These are phyloP conservation scores for Periconia sp. DNA, from an alignment of 2,329 filamentous ascomycete genomes.

Conservation along the genomic window DNA sequence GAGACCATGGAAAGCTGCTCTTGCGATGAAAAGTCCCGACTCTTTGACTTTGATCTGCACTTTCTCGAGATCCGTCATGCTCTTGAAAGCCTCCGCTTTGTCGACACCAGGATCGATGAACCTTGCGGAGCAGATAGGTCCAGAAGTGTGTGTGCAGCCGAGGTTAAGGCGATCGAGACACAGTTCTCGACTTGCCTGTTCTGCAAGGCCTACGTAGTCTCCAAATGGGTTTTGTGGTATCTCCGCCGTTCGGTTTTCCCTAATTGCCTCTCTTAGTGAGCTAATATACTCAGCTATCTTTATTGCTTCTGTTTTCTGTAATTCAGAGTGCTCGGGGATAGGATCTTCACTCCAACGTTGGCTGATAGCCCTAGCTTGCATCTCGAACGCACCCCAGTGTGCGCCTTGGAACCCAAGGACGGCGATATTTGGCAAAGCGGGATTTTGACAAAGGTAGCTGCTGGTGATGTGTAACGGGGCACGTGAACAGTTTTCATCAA, in stretches of 20 bases:
- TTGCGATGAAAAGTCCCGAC: conserved; percentile 59
- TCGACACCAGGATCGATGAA: conserved; percentile 26
- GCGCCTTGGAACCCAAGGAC: conserved; percentile 80
- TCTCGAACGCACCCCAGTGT: conserved; percentile 84
- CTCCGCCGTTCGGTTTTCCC: conserved; percentile 48
- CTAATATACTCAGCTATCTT: conserved; percentile 36
- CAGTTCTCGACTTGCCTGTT: conserved; percentile 68
- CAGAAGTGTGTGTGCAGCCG: conserved; percentile 54
- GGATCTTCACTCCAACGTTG: conserved; percentile 21
- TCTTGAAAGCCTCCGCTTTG: conserved; percentile 49
- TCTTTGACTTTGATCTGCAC: conserved; percentile 49
- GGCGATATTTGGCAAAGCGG: conserved; percentile 67
- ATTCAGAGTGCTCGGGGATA: neutral
- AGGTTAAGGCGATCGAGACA: conserved; percentile 51
- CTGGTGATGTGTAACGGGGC: conserved; percentile 52
- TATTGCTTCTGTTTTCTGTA: conserved; percentile 23
- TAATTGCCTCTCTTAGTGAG: conserved; percentile 18
- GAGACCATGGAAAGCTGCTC: conserved; percentile 70
- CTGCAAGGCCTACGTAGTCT: conserved; percentile 76
- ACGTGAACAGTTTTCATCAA: conserved; percentile 58
- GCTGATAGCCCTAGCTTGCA: conserved; percentile 74
- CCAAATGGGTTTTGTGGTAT: conserved; percentile 78
- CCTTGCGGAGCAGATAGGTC: conserved; percentile 42
- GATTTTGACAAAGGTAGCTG: conserved; percentile 49
- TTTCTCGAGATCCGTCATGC: conserved; percentile 50